phyloP scores from a whole-genome alignment of 2,329 filamentous ascomycete species.

The Cryphonectria parasitica region DNA sequence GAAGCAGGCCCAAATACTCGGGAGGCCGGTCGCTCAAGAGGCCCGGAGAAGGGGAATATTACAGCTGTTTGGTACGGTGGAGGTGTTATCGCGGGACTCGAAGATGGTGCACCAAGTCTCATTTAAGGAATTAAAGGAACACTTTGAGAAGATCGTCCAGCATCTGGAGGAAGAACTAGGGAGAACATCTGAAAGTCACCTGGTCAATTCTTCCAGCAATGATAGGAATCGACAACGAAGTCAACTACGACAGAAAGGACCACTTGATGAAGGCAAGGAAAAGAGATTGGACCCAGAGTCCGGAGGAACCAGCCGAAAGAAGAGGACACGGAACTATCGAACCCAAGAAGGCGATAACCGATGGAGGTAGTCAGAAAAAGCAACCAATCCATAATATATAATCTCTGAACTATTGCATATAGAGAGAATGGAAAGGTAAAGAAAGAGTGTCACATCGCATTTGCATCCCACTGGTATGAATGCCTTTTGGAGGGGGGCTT shows the following conservation, averaged over 20 bases:
- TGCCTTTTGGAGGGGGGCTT: conserved; percentile 2
- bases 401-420: too few species aligned
- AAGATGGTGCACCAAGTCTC: conserved; percentile 13
- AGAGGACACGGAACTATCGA: not conserved
- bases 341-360: not conserved
- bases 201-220: not conserved
- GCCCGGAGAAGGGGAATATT: not conserved
- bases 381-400: too few species aligned
- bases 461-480: too few species aligned
- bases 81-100: conserved; percentile 21
- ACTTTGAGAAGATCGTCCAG: conserved; percentile 24
- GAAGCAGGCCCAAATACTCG: conserved; percentile 1
- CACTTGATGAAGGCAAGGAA: not conserved
- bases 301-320: not conserved
- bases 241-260: not conserved
- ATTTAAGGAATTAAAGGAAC: conserved; percentile 21
- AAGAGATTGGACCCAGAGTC: not conserved
- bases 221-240: not conserved
- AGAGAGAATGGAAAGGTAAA: too few species aligned
- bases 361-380: not conserved
- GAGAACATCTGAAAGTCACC: not conserved
- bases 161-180: conserved; percentile 26
- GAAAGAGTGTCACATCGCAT: too few species aligned
- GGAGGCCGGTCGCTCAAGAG: not conserved
- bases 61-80: conserved; percentile 31